phyloP scores from a whole-genome alignment of 169 alveolate species.

The Blepharisma undulans region DNA sequence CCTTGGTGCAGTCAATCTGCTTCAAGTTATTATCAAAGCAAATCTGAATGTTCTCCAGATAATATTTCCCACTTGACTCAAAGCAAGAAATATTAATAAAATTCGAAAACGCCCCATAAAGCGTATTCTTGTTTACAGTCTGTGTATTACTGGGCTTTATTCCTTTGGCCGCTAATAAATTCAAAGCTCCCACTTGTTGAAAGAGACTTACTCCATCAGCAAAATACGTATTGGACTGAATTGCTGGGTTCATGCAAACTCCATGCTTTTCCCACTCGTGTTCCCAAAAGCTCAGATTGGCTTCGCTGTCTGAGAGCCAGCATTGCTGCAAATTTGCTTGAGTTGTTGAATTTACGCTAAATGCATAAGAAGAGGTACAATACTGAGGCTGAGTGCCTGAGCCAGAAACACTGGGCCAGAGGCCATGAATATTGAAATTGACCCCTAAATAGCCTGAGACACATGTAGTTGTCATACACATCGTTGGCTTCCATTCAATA shows the following conservation, averaged over 20 bases:
- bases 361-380: background rate
- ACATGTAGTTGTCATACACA: background rate
- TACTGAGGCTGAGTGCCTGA: background rate
- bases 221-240: background rate
- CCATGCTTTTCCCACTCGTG: constrained; percentile 34
- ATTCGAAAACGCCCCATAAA: background rate
- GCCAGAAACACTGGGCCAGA: background rate
- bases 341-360: background rate
- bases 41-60: background rate
- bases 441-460: background rate
- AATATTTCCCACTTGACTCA: background rate
- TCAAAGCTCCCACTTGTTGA: background rate
- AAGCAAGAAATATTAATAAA: background rate
- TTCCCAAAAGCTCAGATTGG: background rate
- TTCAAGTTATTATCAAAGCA: background rate
- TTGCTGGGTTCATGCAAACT: background rate
- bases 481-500: constrained; percentile 18
- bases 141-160: background rate
- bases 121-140: background rate
- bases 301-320: background rate
- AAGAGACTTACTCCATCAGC: background rate
- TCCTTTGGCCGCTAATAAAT: background rate
- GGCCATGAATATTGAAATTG: constrained; percentile 8
- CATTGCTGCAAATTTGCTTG: background rate
- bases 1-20: background rate